phyloP scores from a whole-genome alignment of 257 asterid genomes.

The Primulina huaijiensis region DNA sequence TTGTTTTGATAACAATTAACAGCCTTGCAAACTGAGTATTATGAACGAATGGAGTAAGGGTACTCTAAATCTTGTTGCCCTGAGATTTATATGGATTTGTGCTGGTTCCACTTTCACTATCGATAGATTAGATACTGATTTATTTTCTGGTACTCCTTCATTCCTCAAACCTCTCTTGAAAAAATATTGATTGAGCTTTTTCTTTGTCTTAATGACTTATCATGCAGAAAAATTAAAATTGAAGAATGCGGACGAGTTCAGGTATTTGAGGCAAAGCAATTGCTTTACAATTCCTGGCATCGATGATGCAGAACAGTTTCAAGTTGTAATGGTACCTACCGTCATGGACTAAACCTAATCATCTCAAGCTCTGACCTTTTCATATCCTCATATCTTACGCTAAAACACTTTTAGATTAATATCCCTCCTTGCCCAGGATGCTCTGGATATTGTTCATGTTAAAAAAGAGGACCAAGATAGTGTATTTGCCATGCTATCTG shows the following conservation, averaged over 20 bases:
- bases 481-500: conserved; percentile 93
- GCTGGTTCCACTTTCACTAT: conserved; percentile 12
- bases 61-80: conserved; percentile 7
- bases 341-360: conserved; percentile 25
- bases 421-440: conserved; percentile 60
- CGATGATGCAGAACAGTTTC: conserved; percentile 93
- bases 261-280: conserved; percentile 78
- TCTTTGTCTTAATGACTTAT: conserved; percentile 20
- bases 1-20: conserved; percentile 5
- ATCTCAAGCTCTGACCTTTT: conserved; percentile 5
- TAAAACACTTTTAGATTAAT: conserved; percentile 27
- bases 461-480: conserved; percentile 86
- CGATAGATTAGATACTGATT: conserved; percentile 11
- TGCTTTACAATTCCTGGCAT: conserved; percentile 78
- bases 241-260: conserved; percentile 69
- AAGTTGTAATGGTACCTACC: conserved; percentile 57
- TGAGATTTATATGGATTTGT: conserved; percentile 1
- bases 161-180: not conserved
- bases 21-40: not conserved
- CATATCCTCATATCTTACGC: conserved; percentile 20
- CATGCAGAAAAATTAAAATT: conserved; percentile 70
- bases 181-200: conserved; percentile 9
- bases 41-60: not conserved
- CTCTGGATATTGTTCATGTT: conserved; percentile 88
- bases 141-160: not conserved